These are phyloP conservation scores for Cymbopogon citratus DNA, from an alignment of 176 grass and related monocot genomes.

Conservation along the genomic window DNA sequence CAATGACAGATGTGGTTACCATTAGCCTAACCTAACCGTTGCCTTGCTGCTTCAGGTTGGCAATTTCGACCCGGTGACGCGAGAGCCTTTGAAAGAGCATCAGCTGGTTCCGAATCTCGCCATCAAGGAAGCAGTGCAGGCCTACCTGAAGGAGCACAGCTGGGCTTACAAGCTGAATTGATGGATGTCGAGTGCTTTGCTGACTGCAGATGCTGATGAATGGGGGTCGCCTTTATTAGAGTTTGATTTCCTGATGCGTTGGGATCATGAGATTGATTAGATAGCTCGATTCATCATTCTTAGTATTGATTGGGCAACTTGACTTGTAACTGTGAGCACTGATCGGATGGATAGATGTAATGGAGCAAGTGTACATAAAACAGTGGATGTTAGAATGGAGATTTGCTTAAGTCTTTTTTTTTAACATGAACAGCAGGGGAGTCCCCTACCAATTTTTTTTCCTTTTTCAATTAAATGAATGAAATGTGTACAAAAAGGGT, in stretches of 20 bases:
- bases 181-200: not conserved
- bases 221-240: not conserved
- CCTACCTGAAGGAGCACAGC: constrained; percentile 62
- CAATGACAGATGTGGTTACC: not conserved
- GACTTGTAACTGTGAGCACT: not conserved
- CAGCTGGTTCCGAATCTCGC: constrained; percentile 77
- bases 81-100: constrained; percentile 55
- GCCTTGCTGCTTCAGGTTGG: constrained; percentile 49
- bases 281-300: not conserved
- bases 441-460: no score
- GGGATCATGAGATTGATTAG: not conserved
- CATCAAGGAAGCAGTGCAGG: constrained; percentile 76
- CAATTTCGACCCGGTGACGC: constrained; percentile 60
- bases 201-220: not conserved
- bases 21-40: not conserved
- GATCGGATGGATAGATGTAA: not conserved
- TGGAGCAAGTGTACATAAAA: not conserved
- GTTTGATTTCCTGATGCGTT: not conserved
- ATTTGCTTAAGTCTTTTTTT: not conserved
- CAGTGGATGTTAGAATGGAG: not conserved
- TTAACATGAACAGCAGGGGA: no score
- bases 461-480: no score
- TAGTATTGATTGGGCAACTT: not conserved
- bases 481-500: no score
- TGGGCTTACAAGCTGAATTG: constrained; percentile 60